Evolutionary conservation across 176 grass and related monocot species (phyloP).

Genomic region (Raddia distichophylla): DNA sequence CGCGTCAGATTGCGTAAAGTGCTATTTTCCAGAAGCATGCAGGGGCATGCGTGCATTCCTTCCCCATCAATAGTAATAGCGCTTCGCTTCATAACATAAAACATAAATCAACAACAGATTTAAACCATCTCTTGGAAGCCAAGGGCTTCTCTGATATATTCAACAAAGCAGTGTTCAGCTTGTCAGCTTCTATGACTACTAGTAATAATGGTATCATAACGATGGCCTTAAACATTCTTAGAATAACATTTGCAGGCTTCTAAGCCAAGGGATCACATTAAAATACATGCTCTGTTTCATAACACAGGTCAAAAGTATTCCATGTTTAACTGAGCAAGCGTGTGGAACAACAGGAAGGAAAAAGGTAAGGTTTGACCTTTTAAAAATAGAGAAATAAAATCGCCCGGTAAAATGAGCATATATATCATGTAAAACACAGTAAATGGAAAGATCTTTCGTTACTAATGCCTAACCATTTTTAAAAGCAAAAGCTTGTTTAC

Average conservation of each 20-base stretch:
- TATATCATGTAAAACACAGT: not conserved
- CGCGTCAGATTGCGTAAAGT: slow-evolving; percentile 13
- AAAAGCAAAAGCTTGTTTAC: slow-evolving; percentile 4
- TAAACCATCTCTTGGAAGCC: slow-evolving; percentile 46
- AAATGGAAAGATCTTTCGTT: slow-evolving; percentile 5
- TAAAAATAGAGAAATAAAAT: slow-evolving; percentile 21
- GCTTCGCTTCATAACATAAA: slow-evolving; percentile 15
- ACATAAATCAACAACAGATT: not conserved
- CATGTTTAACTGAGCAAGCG: not conserved
- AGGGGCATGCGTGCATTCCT: not conserved
- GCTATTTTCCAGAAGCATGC: slow-evolving; percentile 33
- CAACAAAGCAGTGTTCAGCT: slow-evolving; percentile 41
- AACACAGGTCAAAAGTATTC: not conserved
- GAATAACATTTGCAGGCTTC: slow-evolving; percentile 27
- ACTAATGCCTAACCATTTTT: not conserved
- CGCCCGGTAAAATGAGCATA: not conserved
- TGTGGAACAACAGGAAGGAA: not conserved
- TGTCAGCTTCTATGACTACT: slow-evolving; percentile 10
- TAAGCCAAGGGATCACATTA: slow-evolving; percentile 33
- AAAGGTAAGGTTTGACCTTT: not conserved
- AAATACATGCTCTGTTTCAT: slow-evolving; percentile 24
- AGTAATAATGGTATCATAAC: not conserved
- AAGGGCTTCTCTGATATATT: slow-evolving; percentile 36
- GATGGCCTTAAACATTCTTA: not conserved
- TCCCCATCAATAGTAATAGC: not conserved